These are phyloP conservation scores for Ceratobasidium sp. DNA, from an alignment of 1,284 basidiomycete species.

Conservation along the genomic window DNA sequence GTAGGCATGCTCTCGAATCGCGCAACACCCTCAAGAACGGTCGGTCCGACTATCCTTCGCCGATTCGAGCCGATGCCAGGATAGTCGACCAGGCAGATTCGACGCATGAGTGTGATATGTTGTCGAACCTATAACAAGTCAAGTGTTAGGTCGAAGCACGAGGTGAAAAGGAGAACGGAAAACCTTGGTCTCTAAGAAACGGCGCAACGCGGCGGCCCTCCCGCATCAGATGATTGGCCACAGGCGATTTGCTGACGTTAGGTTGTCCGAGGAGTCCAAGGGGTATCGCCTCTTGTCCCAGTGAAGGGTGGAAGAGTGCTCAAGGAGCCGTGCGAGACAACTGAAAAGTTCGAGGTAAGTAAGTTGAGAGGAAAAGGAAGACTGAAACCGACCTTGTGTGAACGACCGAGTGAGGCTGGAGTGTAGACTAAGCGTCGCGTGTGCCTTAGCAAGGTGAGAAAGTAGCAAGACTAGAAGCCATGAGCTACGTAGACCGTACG, in stretches of 20 bases:
- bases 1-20: slow-evolving; percentile 82
- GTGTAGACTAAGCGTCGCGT: slow-evolving; percentile 97
- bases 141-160: slow-evolving; percentile 33
- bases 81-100: slow-evolving; percentile 99
- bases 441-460: slow-evolving; percentile 92
- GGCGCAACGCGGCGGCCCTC: slow-evolving; percentile 98
- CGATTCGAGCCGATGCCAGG: slow-evolving; percentile 95
- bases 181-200: slow-evolving; percentile 95
- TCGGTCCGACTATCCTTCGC: slow-evolving; percentile 88
- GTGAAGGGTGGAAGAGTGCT: slow-evolving; percentile 93
- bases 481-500: neutral
- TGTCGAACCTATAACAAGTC: slow-evolving; percentile 85
- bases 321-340: slow-evolving; percentile 94
- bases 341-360: slow-evolving; percentile 60
- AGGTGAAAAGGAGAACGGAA: slow-evolving; percentile 13
- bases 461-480: slow-evolving; percentile 86
- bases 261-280: slow-evolving; percentile 99
- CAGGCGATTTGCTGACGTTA: slow-evolving; percentile 96
- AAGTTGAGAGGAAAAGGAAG: neutral
- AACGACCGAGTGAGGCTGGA: slow-evolving; percentile 99
- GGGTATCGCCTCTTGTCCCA: slow-evolving; percentile 99
- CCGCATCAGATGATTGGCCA: slow-evolving; percentile 99
- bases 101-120: slow-evolving; percentile 95
- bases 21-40: slow-evolving; percentile 95
- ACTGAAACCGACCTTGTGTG: slow-evolving; percentile 4